Evolutionary conservation across 805 yeast species (phyloP).

Genomic region (Barnettozyma salicaria): DNA sequence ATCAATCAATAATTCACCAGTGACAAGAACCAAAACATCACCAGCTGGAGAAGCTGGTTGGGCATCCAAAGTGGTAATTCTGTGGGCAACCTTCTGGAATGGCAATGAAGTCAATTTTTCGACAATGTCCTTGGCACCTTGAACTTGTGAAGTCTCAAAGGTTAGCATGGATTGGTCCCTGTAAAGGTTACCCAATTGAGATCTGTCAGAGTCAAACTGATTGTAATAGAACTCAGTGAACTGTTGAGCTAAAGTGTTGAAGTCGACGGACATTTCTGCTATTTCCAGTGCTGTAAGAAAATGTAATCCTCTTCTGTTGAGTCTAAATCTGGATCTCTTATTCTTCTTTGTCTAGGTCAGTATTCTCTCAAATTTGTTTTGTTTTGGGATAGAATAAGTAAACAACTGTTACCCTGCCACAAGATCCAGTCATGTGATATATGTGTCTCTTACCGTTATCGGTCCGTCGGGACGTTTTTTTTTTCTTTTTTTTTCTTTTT

Average conservation of each 20-base stretch:
- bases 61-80: slow-evolving; percentile 92
- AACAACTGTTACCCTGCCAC: too few species aligned
- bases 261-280: slow-evolving; percentile 32
- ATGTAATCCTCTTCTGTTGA: too few species aligned
- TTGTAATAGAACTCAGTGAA: slow-evolving; percentile 93
- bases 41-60: slow-evolving; percentile 94
- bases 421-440: too few species aligned
- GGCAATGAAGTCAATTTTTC: slow-evolving; percentile 88
- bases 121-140: slow-evolving; percentile 88
- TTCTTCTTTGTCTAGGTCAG: too few species aligned
- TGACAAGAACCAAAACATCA: slow-evolving; percentile 94
- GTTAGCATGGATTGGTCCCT: slow-evolving; percentile 97
- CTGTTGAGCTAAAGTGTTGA: slow-evolving; percentile 55
- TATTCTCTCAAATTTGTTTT: too few species aligned
- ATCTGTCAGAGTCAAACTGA: slow-evolving; percentile 89
- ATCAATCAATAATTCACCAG: slow-evolving; percentile 87
- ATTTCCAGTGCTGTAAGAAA: too few species aligned
- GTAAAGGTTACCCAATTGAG: slow-evolving; percentile 88
- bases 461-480: too few species aligned
- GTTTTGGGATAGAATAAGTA: too few species aligned
- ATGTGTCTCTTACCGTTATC: too few species aligned
- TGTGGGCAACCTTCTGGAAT: slow-evolving; percentile 87
- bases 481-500: too few species aligned
- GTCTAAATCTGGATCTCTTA: too few species aligned
- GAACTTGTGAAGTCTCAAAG: slow-evolving; percentile 88